A percentile compares a stretch with the other conserved stretches of the same genome.
Conservation (phyloP, 108 stramenopile species). For the Aureococcus anophagefferens region DNA sequence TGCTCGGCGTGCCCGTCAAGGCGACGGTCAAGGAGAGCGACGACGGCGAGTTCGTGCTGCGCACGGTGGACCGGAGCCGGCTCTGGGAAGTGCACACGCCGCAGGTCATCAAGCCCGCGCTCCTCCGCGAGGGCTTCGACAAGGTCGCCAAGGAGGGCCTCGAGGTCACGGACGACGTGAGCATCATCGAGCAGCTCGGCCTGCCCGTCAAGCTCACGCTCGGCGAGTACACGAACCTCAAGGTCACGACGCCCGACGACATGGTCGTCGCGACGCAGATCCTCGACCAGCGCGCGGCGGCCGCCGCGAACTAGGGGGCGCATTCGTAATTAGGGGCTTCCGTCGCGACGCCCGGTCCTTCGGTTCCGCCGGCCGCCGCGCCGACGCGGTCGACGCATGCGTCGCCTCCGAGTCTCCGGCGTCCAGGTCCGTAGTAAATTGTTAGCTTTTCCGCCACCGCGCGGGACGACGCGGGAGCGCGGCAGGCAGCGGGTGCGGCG, state of each 20-base stretch:
- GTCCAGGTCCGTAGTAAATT: too few species aligned
- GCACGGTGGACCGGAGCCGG: conserved; percentile 70
- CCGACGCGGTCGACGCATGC: too few species aligned
- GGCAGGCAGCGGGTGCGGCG: too few species aligned
- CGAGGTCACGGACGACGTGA: conserved; percentile 89
- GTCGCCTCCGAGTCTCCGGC: too few species aligned
- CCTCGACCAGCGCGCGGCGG: conserved; percentile 60
- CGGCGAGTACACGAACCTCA: conserved; percentile 90
- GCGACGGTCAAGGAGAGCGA: conserved; percentile 85
- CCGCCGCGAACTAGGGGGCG: too few species aligned
- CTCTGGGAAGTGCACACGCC: conserved; percentile 69
- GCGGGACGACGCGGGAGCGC: too few species aligned
- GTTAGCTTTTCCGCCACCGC: too few species aligned
- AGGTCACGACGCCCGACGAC: conserved; percentile 92
- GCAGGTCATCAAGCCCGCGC: conserved; percentile 63
- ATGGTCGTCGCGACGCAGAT: conserved; percentile 78
- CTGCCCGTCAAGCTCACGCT: conserved; percentile 78
- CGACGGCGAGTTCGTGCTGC: conserved; percentile 53
- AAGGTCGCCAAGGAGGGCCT: conserved; percentile 61
- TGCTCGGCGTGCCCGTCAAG: conserved; percentile 88
- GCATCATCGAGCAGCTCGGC: conserved; percentile 80
- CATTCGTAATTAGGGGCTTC: too few species aligned
- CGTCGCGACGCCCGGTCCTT: too few species aligned
- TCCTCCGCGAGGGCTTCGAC: conserved; percentile 62
- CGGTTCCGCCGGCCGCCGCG: too few species aligned